Base-by-base conservation (phyloP, 306 rosid genomes). In the Carpinus fangiana region DNA sequence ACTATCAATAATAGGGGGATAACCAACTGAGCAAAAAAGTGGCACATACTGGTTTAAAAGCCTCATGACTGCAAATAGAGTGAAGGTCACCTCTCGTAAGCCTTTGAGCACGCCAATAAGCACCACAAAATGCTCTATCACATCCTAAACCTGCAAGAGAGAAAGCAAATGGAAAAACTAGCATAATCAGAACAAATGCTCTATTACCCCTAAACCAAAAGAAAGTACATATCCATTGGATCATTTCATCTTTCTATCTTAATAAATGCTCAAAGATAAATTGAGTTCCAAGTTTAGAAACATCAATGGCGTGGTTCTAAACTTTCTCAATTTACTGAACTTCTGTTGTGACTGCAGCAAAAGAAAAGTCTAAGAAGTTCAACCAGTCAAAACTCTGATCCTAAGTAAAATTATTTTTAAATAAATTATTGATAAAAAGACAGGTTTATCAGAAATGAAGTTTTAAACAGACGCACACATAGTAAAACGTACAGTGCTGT, bases 101-200 rank as follows among this genome's bases (percentile, higher is more conserved):
- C 28, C 93, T 81, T 54, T 86, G 86, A 81, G 90, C 83, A 77
- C 76, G 69, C 98, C 97, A 92, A 78, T 92, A 94, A 70, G 94
- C 88, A 82, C 96, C 97, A 71, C 97, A 94, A 87, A 90, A 94
- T 51, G 97, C 84, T 86, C 92, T 86, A 87, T 92, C 97, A 80
- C 97, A 94, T 77, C 98, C 97, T 70, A 83, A 56, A 88, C 97
- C 96, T 90, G 85, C 72, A 84, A 83, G 73, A 74, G 46, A 56
- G 68, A 31, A 53, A 70, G 61, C 74, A 66, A 72, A 45, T 66
- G 7, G 45, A 78, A 64, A 78, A 45, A 12, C 20, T 71, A 38
- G 53, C n/a, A 77, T 62, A 68, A 45, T 46, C 43, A 50, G 47
- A 72, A 76, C n/a, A 16, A 47, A 70, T 65, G 64, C 59, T 50